Base-by-base conservation (phyloP, 139 green algal species). In the Chlorella sorokiniana region DNA sequence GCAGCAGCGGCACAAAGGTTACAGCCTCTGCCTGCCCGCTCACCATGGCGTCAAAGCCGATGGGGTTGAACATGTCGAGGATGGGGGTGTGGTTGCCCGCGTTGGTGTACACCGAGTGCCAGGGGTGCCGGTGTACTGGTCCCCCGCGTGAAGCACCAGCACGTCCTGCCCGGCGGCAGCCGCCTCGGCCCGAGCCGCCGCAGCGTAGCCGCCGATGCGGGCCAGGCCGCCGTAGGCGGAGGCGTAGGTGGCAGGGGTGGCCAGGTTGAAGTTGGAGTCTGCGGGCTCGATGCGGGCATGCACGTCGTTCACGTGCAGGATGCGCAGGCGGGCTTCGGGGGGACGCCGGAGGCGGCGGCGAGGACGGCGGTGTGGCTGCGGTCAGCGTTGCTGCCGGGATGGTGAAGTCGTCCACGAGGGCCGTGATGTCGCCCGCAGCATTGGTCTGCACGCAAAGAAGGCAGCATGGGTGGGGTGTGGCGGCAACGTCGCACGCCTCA, bases 261-360 rank as follows among this genome's bases (percentile, higher is more conserved):
- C 45, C n/a, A 59, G 71, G 71, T 78, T 78, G 71, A 63, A 78
- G 33, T 23, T 33, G 20, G 48, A 51, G 48, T 78, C 71, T 6
- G 48, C 45, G 45, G 71, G 48, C 48, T 78, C 71, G 33, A 78
- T 51, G 18, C 71, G 41, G 41, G 69, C 69, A 41, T 76, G 69
- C 22, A 62, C 44, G 69, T 76, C 69, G 69, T 76, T 76, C 16
- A 76, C 42, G 69, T 76, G 69, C 27, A 76, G 38, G 69, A 76
- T 59, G 29, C 69, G 69, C 42, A 76, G 69, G 37, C 4, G n/a
- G 14, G n/a, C n/a, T n/a, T n/a, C n/a, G n/a, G n/a, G n/a, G n/a
- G n/a, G n/a, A n/a, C n/a, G n/a, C n/a, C n/a, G n/a, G n/a, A n/a
- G n/a, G n/a, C n/a, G n/a, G n/a, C n/a, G n/a, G n/a, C n/a, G n/a